Evolutionary conservation across 148 eudicot species (phyloP), one percentile per base, ranked within the genome.

Genomic region (Amaranthus palmeri): DNA sequence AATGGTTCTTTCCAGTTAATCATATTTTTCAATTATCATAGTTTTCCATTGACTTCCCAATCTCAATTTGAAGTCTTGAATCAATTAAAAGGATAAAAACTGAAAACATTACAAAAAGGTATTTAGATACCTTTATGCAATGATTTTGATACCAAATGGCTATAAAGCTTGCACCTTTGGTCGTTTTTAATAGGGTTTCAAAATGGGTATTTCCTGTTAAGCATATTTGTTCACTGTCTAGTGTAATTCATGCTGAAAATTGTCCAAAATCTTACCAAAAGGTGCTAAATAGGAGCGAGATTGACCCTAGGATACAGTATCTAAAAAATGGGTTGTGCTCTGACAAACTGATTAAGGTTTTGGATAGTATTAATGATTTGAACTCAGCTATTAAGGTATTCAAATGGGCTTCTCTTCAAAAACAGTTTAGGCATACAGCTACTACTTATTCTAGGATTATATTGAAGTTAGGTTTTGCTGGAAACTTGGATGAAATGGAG

Each of bases 321-420:
- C 73, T 87, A 17, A 85, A 71, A 65, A 87, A 78, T 67, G 80
- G 73, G 73, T 83, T 87, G 69, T 74, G 75, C 78, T 87, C 92
- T 14, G 87, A 84, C 63, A 79, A 67, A 62, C 77, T 90, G 71
- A 74, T 80, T 41, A 50, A 70, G 70, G 86, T 87, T 65, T 78
- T 90, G 77, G 84, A 84, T 81, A 65, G 71, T 60, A 87, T 84
- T 12, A 66, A 71, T 69, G 96, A 90, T 81, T 68, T 86, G 73
- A 81, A 71, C 56, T 84, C 87, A 60, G 85, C 96, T 72, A 3
- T 87, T n/a, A 84, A 79, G 48, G 58, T 90, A 52, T 90, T 90
- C 72, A 87, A 86, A 76, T 87, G 92, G 96, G 88, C 85, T 59
- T 86, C 96, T 57, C 81, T 86, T 44, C 92, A 87, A 48, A 83